Conservation (phyloP, 441 rosid genomes). For the Pelargonium myrrhifolium region DNA sequence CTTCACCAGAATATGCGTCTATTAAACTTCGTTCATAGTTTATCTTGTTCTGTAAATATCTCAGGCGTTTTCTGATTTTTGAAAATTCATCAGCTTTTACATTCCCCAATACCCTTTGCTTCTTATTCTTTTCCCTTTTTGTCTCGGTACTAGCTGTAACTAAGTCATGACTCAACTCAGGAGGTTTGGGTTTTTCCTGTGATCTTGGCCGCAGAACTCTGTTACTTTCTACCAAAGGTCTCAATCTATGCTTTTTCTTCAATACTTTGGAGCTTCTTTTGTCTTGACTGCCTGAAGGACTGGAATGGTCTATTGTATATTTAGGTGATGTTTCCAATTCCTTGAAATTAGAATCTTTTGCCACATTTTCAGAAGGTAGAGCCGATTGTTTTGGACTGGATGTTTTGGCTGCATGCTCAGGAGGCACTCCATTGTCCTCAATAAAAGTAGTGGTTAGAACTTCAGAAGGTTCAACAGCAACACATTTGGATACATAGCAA, state of each 20-base stretch:
- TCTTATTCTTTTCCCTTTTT: constrained; percentile 27
- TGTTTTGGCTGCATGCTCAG: constrained; percentile 14
- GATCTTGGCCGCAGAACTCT: constrained; percentile 45
- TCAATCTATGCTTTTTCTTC: constrained; percentile 29
- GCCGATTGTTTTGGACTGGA: constrained; percentile 17
- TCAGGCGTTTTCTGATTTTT: constrained; percentile 56
- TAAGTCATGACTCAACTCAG: constrained; percentile 25
- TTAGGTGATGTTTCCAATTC: constrained; percentile 27
- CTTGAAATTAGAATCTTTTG: constrained; percentile 22
- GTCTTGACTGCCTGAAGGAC: constrained; percentile 17
- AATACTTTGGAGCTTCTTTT: constrained; percentile 27
- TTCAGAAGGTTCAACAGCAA: constrained; percentile 11
- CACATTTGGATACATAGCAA: not conserved
- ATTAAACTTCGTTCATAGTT: constrained; percentile 76
- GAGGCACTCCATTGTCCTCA: constrained; percentile 16
- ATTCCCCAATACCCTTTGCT: constrained; percentile 17
- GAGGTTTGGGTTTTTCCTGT: constrained; percentile 31
- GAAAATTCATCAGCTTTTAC: constrained; percentile 55
- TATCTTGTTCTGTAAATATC: constrained; percentile 65
- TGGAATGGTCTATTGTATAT: constrained; percentile 17
- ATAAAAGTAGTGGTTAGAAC: not conserved
- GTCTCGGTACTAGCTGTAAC: constrained; percentile 28
- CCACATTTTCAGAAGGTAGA: constrained; percentile 16
- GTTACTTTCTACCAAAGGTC: constrained; percentile 22
- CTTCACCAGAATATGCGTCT: constrained; percentile 86